These are phyloP conservation scores for Marasmius tenuissimus DNA, from an alignment of 1,284 basidiomycete genomes.

Conservation along the genomic window DNA sequence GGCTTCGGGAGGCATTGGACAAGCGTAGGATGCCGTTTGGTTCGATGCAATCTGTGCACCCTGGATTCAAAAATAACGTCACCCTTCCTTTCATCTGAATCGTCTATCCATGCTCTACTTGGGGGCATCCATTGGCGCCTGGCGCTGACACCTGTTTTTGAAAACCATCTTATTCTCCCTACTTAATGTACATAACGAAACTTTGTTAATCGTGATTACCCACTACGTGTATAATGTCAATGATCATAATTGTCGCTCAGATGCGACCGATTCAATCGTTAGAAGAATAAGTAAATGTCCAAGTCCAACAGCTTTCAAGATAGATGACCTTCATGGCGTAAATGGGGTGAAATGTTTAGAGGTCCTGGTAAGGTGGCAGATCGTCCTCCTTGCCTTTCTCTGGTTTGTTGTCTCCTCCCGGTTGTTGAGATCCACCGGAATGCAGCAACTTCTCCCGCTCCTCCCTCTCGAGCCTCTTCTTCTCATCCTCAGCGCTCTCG, in stretches of 20 bases:
- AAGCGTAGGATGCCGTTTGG: not conserved
- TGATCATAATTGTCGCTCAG: no score
- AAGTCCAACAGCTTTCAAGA: not conserved
- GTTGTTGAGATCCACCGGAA: conserved; percentile 21
- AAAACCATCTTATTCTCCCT: no score
- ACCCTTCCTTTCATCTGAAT: no score
- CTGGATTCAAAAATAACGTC: not conserved
- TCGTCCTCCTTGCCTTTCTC: conserved; percentile 46
- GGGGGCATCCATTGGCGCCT: no score
- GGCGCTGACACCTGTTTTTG: no score
- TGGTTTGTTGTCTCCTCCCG: not conserved
- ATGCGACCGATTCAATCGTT: no score
- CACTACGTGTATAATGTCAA: no score
- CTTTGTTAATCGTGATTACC: no score
- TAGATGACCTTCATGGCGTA: not conserved
- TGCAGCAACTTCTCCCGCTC: conserved; percentile 56
- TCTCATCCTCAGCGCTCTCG: conserved; percentile 66
- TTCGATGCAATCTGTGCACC: not conserved
- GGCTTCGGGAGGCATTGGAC: conserved; percentile 23
- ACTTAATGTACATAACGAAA: no score
- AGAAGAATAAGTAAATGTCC: not conserved
- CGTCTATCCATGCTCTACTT: no score
- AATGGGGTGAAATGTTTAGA: conserved; percentile 28
- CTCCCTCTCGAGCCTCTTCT: conserved; percentile 65
- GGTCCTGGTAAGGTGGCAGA: conserved; percentile 67